A percentile compares a stretch with the other conserved stretches of the same genome.
These are phyloP conservation scores for Penicillium concentricum DNA, from an alignment of 2,329 filamentous ascomycete species.

Conservation along the genomic window DNA sequence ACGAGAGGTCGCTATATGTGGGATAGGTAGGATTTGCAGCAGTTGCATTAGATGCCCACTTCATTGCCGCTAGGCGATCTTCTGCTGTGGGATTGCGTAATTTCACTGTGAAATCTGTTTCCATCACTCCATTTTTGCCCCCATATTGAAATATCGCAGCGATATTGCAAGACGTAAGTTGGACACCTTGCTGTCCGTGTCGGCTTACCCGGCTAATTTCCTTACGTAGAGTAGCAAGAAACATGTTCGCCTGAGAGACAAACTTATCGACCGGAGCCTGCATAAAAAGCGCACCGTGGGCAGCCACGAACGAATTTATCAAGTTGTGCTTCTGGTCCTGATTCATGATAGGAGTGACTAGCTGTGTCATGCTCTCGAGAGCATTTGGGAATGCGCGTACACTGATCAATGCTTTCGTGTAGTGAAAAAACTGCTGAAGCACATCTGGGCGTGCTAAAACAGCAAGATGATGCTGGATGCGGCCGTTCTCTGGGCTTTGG, in stretches of 20 bases:
- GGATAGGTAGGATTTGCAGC: neutral
- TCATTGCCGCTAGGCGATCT: conserved; percentile 16
- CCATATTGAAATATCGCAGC: conserved; percentile 58
- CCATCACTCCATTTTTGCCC: conserved; percentile 34
- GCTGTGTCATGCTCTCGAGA: conserved; percentile 55
- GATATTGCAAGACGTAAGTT: conserved; percentile 56
- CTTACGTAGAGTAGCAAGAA: conserved; percentile 47
- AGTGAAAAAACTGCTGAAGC: conserved; percentile 60
- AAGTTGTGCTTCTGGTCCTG: conserved; percentile 34
- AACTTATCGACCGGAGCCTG: conserved; percentile 39
- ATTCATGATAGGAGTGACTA: conserved; percentile 52
- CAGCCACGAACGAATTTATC: conserved; percentile 53
- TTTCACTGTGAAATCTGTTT: conserved; percentile 26
- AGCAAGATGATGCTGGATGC: conserved; percentile 85
- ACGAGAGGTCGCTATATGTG: conserved; percentile 10
- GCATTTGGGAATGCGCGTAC: conserved; percentile 57
- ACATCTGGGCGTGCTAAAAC: conserved; percentile 59
- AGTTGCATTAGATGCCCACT: conserved; percentile 11
- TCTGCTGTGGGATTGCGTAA: conserved; percentile 12
- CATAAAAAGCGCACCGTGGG: conserved; percentile 53
- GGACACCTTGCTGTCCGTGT: conserved; percentile 54
- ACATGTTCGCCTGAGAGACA: conserved; percentile 39
- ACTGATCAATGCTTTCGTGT: conserved; percentile 57
- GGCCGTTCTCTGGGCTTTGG: conserved; percentile 69
- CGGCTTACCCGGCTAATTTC: conserved; percentile 51